Base-by-base conservation (phyloP, 1,284 basidiomycete genomes). In the Porogramme epimiltina region DNA sequence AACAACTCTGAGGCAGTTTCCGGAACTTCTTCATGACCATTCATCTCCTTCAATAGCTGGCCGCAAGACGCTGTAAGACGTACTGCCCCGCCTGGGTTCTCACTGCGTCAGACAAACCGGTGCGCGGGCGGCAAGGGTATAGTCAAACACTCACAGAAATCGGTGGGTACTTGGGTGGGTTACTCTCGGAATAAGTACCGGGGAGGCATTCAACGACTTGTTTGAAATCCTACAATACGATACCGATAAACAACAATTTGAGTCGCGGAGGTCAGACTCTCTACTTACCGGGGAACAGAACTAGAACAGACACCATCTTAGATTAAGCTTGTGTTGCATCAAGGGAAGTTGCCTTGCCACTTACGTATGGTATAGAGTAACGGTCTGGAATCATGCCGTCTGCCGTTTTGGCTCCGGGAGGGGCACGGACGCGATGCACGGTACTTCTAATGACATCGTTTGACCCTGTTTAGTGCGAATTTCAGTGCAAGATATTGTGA, bases 401-500 rank as follows among this genome's bases (percentile, higher is more conserved):
- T 9, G 58, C 42, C 6, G 56, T 61, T 10, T 54, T 47, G 16
- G 49, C 44, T 20, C 63, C 47, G 0, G 64, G 66, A 1, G 83
- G 82, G 0, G 78, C 75, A 26, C 77, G 73, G 10, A 86, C 84
- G 8, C 82, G 77, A 62, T 86, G 83, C 13, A 82, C 65, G 0
- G 82, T 81, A 53, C 82, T 84, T 56, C 78, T 76, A 25, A 86
- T 77, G 3, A 70, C 74, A 60, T 84, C 81, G 58, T 85, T 84
- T 0, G 79, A 79, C 82, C 83, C 78, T 80, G 26, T 3, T 3
- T 5, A 11, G 3, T 15, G 6, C 15, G 15, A 15, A 15, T 31
- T 31, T 15, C 8, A 31, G 15, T 8, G 28, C 34, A 37, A 42
- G 22, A 15, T 11, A n/a, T 18, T n/a, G 22, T 16, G 9, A 33